Percentiles rank a stretch among this genome's conserved stretches.
These are phyloP conservation scores for Cardamine occulta DNA, from an alignment of 345 rosid genomes.

Conservation along the genomic window DNA sequence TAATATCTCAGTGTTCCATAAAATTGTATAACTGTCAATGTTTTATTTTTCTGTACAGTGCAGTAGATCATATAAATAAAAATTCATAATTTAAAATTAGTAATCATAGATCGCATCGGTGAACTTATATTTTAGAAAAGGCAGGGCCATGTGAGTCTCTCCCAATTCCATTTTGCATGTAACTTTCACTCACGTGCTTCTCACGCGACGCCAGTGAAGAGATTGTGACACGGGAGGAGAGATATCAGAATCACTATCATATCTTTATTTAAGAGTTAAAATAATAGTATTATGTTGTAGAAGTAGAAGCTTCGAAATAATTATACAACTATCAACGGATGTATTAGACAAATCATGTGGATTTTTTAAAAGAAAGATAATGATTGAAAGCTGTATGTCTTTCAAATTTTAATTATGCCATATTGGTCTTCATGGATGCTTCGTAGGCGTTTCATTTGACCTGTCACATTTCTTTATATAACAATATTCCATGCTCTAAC, in stretches of 20 bases:
- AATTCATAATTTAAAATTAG: not conserved
- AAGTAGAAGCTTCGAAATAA: constrained; percentile 40
- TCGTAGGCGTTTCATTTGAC: constrained; percentile 28
- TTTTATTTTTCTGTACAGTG: not conserved
- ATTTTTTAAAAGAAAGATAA: constrained; percentile 21
- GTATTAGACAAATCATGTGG: constrained; percentile 38
- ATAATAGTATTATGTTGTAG: not conserved
- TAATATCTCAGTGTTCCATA: not conserved
- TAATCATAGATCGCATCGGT: constrained; percentile 27
- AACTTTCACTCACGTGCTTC: constrained; percentile 45
- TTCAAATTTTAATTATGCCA: constrained; percentile 1
- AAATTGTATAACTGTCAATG: not conserved
- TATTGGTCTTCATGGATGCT: constrained; percentile 26
- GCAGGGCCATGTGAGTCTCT: constrained; percentile 41
- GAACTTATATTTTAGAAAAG: constrained; percentile 9
- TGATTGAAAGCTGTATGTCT: constrained; percentile 37
- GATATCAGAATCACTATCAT: constrained; percentile 37
- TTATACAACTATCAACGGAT: not conserved
- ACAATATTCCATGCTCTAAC: not conserved
- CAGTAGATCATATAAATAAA: constrained; percentile 7
- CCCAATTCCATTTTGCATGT: constrained; percentile 30
- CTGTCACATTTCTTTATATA: constrained; percentile 6
- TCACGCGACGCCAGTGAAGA: constrained; percentile 43
- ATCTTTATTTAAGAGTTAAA: not conserved
- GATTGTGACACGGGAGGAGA: constrained; percentile 42